Evolutionary conservation across 805 yeast species (phyloP).

Genomic region (Metschnikowia cubensis): DNA sequence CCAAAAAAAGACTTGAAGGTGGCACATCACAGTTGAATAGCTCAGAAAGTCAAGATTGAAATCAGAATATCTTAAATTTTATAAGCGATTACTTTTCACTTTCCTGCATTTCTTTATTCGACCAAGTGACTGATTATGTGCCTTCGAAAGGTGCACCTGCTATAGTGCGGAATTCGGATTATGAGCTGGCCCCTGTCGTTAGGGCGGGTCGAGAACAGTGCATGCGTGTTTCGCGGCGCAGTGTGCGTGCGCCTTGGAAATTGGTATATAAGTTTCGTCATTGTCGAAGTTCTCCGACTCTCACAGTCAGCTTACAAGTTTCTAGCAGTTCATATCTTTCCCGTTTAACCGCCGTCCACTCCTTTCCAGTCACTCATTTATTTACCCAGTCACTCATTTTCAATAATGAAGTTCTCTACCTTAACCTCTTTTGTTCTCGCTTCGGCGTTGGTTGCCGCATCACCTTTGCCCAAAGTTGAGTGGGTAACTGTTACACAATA

Average conservation of each 20-base stretch:
- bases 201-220: neutral
- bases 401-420: slow-evolving; percentile 11
- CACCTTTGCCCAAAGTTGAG: slow-evolving; percentile 7
- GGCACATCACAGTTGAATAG: neutral
- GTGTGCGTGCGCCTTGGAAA: neutral
- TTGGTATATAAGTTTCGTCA: neutral
- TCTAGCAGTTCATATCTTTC: neutral
- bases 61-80: too few relatives aligned
- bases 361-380: neutral
- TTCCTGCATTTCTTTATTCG: neutral
- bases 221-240: slow-evolving; percentile 5
- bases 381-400: slow-evolving; percentile 1
- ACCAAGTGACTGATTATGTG: neutral
- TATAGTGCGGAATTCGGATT: neutral
- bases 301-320: neutral
- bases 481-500: slow-evolving; percentile 13
- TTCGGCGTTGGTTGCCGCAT: slow-evolving; percentile 10
- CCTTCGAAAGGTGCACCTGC: neutral
- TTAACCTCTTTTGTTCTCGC: slow-evolving; percentile 3
- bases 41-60: too few relatives aligned
- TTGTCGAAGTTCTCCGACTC: neutral
- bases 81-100: too few relatives aligned
- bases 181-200: slow-evolving; percentile 1
- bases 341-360: slow-evolving; percentile 1
- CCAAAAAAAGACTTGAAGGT: neutral